phyloP scores from a whole-genome alignment of 2,329 filamentous ascomycete genomes.

The Cladosporium sp. region DNA sequence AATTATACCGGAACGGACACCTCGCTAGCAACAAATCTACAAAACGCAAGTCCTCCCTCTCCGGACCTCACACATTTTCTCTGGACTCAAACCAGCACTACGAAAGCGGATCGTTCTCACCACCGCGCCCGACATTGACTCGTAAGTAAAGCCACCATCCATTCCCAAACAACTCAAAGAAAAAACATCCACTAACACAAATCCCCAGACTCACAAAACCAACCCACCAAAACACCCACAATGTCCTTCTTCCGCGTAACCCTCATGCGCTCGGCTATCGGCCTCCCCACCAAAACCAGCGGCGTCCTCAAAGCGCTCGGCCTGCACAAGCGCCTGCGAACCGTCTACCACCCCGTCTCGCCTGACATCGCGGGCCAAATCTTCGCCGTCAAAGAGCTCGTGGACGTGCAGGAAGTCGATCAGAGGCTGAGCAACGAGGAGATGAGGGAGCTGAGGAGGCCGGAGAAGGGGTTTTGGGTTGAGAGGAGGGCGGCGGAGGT shows the following conservation, averaged over 20 bases:
- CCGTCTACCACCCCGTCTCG: constrained; percentile 82
- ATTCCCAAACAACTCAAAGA: neutral
- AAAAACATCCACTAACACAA: constrained; percentile 1
- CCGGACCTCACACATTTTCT: neutral
- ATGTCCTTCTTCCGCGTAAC: constrained; percentile 90
- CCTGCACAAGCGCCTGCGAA: constrained; percentile 75
- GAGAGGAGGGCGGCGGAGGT: constrained; percentile 49
- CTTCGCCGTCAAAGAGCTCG: constrained; percentile 89
- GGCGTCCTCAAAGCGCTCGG: constrained; percentile 82
- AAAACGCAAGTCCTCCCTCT: neutral
- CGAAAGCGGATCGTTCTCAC: neutral
- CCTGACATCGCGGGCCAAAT: constrained; percentile 83
- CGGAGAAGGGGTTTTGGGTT: constrained; percentile 74
- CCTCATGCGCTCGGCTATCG: constrained; percentile 82
- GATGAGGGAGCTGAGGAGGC: constrained; percentile 65
- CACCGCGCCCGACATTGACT: too few species aligned
- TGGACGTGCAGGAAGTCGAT: constrained; percentile 74
- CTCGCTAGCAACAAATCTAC: neutral
- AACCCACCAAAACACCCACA: neutral
- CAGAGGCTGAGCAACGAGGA: constrained; percentile 58
- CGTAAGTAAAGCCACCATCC: neutral
- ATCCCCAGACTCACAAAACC: neutral
- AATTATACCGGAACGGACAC: neutral
- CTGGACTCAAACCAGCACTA: neutral
- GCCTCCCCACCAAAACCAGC: constrained; percentile 69